These are phyloP conservation scores for Trichoderma koningiopsis DNA, from an alignment of 2,329 filamentous ascomycete species.

Conservation along the genomic window DNA sequence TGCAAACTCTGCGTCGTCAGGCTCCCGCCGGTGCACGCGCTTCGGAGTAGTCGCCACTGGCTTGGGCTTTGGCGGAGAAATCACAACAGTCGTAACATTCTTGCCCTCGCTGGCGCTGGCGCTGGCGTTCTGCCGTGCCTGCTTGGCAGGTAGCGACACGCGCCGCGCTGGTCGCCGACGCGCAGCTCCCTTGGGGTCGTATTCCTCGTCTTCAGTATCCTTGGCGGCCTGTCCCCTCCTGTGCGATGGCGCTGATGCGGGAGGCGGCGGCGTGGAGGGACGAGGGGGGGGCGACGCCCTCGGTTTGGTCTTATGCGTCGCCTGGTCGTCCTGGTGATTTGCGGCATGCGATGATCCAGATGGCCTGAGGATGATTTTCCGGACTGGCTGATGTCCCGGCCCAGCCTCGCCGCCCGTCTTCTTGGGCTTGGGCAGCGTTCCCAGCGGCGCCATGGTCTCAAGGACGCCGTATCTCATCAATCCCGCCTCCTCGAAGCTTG, in stretches of 20 bases:
- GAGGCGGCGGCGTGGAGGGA: slow-evolving; percentile 29
- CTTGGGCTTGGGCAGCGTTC: slow-evolving; percentile 66
- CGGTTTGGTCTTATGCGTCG: slow-evolving; percentile 15
- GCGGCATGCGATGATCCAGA: slow-evolving; percentile 36
- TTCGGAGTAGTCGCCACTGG: slow-evolving; percentile 26
- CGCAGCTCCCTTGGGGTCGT: slow-evolving; percentile 43
- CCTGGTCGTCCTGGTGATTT: slow-evolving; percentile 30
- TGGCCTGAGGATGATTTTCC: slow-evolving; percentile 52
- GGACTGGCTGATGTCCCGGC: slow-evolving; percentile 34
- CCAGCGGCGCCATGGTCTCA: slow-evolving; percentile 81
- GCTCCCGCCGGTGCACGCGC: slow-evolving; percentile 30
- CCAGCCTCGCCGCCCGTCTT: slow-evolving; percentile 37
- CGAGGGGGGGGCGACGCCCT: slow-evolving; percentile 23
- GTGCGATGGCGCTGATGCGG: slow-evolving; percentile 28
- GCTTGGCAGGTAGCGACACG: slow-evolving; percentile 37
- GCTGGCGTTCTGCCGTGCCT: slow-evolving; percentile 29
- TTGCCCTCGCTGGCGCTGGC: slow-evolving; percentile 22
- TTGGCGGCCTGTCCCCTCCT: slow-evolving; percentile 31
- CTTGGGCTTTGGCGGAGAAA: slow-evolving; percentile 23
- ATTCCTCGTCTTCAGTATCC: slow-evolving; percentile 47
- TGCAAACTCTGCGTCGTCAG: slow-evolving; percentile 47
- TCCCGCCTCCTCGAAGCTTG: slow-evolving; percentile 79
- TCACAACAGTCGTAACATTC: slow-evolving; percentile 8
- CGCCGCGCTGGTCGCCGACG: slow-evolving; percentile 41
- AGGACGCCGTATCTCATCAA: slow-evolving; percentile 75